Evolutionary conservation across 148 eudicot genomes (phyloP).

Genomic region (Cornus kousa): DNA sequence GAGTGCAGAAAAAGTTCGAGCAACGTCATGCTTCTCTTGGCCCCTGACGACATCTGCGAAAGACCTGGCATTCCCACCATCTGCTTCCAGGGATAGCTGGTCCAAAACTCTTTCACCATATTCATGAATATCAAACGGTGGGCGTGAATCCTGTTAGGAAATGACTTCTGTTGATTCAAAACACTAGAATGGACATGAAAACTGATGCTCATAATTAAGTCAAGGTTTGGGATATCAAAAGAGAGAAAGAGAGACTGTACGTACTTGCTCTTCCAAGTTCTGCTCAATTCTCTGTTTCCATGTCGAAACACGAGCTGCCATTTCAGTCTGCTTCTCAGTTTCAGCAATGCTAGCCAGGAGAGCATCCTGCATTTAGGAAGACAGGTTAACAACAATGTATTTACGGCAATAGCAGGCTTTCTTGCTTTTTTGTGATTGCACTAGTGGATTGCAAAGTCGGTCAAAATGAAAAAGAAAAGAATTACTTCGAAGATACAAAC

Average conservation of each 20-base stretch:
- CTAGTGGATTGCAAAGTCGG: not conserved
- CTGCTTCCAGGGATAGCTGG: constrained; percentile 45
- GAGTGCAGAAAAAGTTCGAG: constrained; percentile 86
- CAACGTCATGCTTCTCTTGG: constrained; percentile 78
- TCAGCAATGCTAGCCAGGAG: constrained; percentile 83
- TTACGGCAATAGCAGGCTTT: not conserved
- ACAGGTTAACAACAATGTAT: constrained; percentile 2
- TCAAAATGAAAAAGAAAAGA: not conserved
- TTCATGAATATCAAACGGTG: constrained; percentile 84
- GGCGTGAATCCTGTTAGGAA: constrained; percentile 65
- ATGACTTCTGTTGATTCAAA: constrained; percentile 4
- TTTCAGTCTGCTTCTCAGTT: constrained; percentile 77
- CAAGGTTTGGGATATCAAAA: too few relatives aligned
- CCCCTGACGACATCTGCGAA: constrained; percentile 75
- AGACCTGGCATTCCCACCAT: constrained; percentile 31
- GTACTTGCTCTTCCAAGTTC: constrained; percentile 77
- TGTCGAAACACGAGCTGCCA: constrained; percentile 81
- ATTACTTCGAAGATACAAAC: not conserved
- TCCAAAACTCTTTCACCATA: constrained; percentile 72
- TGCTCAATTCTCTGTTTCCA: constrained; percentile 93
- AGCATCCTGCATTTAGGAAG: constrained; percentile 57
- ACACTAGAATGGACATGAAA: not conserved
- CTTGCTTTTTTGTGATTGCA: not conserved
- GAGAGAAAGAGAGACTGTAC: not conserved
- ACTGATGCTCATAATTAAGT: not conserved